Percentiles rank a stretch among this genome's conserved stretches.
phyloP scores from a whole-genome alignment of 73 alveolate species.

The Tetrahymena malaccensis region DNA sequence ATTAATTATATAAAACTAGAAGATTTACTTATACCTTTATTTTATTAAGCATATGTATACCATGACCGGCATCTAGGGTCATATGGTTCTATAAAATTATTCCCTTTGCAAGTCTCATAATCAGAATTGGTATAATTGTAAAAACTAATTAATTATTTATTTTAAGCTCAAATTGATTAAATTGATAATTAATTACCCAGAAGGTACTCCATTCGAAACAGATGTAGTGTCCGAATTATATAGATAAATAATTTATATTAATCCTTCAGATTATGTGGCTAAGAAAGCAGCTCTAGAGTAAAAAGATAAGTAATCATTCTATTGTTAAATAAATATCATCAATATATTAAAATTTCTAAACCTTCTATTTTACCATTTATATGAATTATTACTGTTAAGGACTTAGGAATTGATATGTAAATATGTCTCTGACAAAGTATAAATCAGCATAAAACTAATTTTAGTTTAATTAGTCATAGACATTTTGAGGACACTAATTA shows the following conservation, averaged over 20 bases:
- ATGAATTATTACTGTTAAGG: not conserved
- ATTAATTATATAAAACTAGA: too few species aligned
- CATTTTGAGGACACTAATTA: not conserved
- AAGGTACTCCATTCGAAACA: not conserved
- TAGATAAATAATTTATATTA: not conserved
- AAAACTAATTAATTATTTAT: not conserved
- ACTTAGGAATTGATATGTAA: not conserved
- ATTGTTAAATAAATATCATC: not conserved
- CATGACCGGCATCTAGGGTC: not conserved
- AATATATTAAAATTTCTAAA: not conserved
- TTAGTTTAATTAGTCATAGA: not conserved
- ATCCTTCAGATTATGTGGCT: not conserved
- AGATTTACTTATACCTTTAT: not conserved
- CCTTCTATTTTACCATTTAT: not conserved
- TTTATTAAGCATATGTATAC: not conserved
- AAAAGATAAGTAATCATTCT: not conserved
- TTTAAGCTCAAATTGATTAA: not conserved
- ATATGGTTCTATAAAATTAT: not conserved
- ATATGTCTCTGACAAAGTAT: not conserved
- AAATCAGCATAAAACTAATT: not conserved
- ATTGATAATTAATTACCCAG: not conserved
- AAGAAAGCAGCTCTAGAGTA: not conserved
- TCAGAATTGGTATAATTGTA: not conserved
- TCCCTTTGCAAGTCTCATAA: not conserved
- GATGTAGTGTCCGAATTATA: not conserved